A percentile compares a stretch with the other conserved stretches of the same genome.
phyloP scores from a whole-genome alignment of 768 basidiomycete genomes.

The Rhodotorula kratochvilovae region DNA sequence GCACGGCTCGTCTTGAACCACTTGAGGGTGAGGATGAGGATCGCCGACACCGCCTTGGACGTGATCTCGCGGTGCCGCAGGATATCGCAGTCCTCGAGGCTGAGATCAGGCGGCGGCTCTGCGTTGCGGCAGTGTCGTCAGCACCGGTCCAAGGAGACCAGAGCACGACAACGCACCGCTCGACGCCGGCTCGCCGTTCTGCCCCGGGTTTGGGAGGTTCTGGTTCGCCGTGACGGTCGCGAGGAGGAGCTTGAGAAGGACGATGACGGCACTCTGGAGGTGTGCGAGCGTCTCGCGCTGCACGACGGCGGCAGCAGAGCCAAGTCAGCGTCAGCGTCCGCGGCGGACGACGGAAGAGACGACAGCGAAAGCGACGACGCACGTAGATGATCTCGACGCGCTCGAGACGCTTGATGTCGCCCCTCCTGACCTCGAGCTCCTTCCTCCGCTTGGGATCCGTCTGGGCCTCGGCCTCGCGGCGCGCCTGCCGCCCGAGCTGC shows the following conservation, averaged over 20 bases:
- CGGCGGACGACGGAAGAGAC: not conserved
- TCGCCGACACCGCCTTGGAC: constrained; percentile 93
- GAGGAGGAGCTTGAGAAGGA: constrained; percentile 82
- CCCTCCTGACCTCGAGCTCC: constrained; percentile 63
- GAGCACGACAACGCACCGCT: constrained; percentile 7
- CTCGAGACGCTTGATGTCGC: constrained; percentile 79
- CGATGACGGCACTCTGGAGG: constrained; percentile 83
- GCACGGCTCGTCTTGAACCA: constrained; percentile 99
- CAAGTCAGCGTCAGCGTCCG: not conserved
- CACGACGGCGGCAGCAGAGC: not conserved
- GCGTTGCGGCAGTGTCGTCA: constrained; percentile 20
- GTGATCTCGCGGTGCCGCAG: constrained; percentile 94
- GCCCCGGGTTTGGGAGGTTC: constrained; percentile 18
- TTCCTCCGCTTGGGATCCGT: constrained; percentile 53
- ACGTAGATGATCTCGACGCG: constrained; percentile 92
- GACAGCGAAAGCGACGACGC: constrained; percentile 45
- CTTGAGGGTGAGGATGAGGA: constrained; percentile 79
- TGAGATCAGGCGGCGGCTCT: constrained; percentile 58
- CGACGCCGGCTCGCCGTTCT: constrained; percentile 1
- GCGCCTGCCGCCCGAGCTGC: constrained; percentile 20
- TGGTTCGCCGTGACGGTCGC: constrained; percentile 82
- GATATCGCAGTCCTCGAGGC: constrained; percentile 85
- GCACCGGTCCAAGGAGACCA: no score
- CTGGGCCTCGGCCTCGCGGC: constrained; percentile 17
- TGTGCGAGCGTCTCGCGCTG: constrained; percentile 79